Base-by-base conservation (phyloP, 2,329 filamentous ascomycete genomes). In the Fusarium poae region DNA sequence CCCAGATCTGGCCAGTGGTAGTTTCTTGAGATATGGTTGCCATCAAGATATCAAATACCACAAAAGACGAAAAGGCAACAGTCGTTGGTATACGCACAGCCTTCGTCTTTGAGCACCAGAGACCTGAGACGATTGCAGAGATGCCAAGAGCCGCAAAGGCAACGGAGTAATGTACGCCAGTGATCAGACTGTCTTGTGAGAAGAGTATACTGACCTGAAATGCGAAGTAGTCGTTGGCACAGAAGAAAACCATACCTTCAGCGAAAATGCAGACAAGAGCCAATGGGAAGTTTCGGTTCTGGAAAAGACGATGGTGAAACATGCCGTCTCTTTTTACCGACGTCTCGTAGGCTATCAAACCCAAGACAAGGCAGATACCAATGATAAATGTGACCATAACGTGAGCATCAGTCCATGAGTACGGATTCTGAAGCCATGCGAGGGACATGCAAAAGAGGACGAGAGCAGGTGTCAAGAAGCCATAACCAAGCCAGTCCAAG, bases 281-380 rank as follows among this genome's bases (percentile, higher is more conserved):
- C 1, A 57, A 25, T 2, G 51, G 15, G 7, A 59, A 48, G 51
- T 59, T 59, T 2, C 52, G 34, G 13, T 57, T 13, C 2, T 16
- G 20, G 13, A 59, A 57, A 7, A 57, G 51, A 6, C 21, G 32
- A 23, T 48, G 29, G 11, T 59, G 51, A 29, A 59, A 59, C 40
- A 59, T 59, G 21, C 57, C 57, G 21, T 48, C 54, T 10, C 30
- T 39, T 8, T 45, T 34, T 1, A 45, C 6, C 8, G 3, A 5
- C 3, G 6, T 25, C 12, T 56, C 56, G 12, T 59, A 56, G 1
- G 13, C 6, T 2, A 45, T 7, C 1, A 58, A 37, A 2, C 25
- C 21, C 2, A 55, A 7, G 2, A 27, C 25, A 0, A 39, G 29
- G 12, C 30, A 13, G 1, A 32, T 0, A 0, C 51, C 34, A 6